These are phyloP conservation scores for Lactuca saligna DNA, from an alignment of 129 eudicot genomes.

Conservation along the genomic window DNA sequence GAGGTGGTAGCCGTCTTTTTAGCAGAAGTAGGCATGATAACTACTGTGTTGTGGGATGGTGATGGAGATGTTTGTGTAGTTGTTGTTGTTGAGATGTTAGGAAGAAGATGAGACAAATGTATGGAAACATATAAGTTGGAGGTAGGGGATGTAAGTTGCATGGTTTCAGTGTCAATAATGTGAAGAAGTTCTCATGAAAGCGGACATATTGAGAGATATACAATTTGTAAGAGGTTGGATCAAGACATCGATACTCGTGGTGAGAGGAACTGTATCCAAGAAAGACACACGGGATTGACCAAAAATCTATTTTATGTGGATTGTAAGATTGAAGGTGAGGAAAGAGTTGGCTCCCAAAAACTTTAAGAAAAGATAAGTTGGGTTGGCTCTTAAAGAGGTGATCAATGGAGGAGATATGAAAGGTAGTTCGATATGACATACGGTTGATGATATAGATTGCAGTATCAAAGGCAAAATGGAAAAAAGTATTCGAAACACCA, in stretches of 20 bases:
- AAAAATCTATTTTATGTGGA: slow-evolving; percentile 8
- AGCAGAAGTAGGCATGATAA: too few relatives aligned
- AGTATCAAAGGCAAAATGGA: too few relatives aligned
- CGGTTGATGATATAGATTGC: not conserved
- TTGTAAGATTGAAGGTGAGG: not conserved
- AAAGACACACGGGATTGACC: slow-evolving; percentile 13
- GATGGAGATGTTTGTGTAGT: too few relatives aligned
- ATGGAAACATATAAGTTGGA: too few relatives aligned
- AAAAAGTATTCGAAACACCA: too few relatives aligned
- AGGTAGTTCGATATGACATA: not conserved
- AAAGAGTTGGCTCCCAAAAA: slow-evolving; percentile 8
- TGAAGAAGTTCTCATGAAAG: not conserved
- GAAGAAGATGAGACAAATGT: too few relatives aligned
- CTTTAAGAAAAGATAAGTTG: not conserved
- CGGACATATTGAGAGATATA: not conserved
- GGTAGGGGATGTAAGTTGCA: not conserved
- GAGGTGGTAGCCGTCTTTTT: too few relatives aligned
- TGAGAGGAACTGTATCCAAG: slow-evolving; percentile 2
- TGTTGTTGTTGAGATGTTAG: not conserved
- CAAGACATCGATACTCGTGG: slow-evolving; percentile 7
- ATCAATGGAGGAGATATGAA: not conserved
- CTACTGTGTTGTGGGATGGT: too few relatives aligned
- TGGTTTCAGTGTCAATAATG: not conserved
- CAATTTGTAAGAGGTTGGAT: not conserved
- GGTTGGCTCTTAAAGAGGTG: not conserved